A percentile compares a stretch with the other conserved stretches of the same genome.
Evolutionary conservation across 2,329 filamentous ascomycete species (phyloP).

Genomic region (Tympanopsis confertula): DNA sequence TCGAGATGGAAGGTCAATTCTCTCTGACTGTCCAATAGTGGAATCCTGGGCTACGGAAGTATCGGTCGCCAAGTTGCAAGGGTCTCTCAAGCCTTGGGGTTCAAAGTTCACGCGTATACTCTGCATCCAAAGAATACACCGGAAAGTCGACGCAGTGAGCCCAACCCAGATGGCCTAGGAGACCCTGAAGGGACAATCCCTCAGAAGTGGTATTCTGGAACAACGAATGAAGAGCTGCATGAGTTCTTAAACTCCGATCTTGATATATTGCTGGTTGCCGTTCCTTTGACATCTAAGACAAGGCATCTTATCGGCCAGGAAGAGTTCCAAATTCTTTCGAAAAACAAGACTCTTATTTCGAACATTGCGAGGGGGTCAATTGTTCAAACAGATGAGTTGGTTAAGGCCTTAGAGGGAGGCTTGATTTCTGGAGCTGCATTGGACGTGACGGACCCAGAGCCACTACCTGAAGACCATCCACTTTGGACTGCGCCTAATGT

Average conservation of each 20-base stretch:
- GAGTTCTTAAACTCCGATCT: slow-evolving; percentile 36
- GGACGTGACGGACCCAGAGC: slow-evolving; percentile 73
- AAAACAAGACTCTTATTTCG: slow-evolving; percentile 45
- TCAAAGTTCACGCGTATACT: slow-evolving; percentile 66
- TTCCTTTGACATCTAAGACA: slow-evolving; percentile 37
- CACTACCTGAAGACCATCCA: slow-evolving; percentile 54
- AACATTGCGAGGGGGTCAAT: slow-evolving; percentile 58
- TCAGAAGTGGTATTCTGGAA: slow-evolving; percentile 36
- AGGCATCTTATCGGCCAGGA: slow-evolving; percentile 34
- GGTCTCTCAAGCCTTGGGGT: slow-evolving; percentile 53
- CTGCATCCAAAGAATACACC: slow-evolving; percentile 56
- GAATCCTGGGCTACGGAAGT: slow-evolving; percentile 1
- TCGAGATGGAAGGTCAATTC: too few relatives aligned
- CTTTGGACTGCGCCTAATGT: slow-evolving; percentile 62
- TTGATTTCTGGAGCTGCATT: slow-evolving; percentile 52
- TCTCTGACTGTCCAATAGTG: too few relatives aligned
- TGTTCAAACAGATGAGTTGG: slow-evolving; percentile 40
- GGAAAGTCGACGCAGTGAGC: slow-evolving; percentile 44
- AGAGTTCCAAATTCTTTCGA: slow-evolving; percentile 33
- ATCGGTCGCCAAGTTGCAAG: slow-evolving; percentile 22
- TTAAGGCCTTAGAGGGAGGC: slow-evolving; percentile 41
- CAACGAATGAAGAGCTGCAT: slow-evolving; percentile 28
- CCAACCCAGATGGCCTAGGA: slow-evolving; percentile 58
- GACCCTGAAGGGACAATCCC: slow-evolving; percentile 37
- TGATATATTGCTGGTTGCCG: slow-evolving; percentile 38